phyloP scores from a whole-genome alignment of 768 basidiomycete species.

The Galerina sulciceps region DNA sequence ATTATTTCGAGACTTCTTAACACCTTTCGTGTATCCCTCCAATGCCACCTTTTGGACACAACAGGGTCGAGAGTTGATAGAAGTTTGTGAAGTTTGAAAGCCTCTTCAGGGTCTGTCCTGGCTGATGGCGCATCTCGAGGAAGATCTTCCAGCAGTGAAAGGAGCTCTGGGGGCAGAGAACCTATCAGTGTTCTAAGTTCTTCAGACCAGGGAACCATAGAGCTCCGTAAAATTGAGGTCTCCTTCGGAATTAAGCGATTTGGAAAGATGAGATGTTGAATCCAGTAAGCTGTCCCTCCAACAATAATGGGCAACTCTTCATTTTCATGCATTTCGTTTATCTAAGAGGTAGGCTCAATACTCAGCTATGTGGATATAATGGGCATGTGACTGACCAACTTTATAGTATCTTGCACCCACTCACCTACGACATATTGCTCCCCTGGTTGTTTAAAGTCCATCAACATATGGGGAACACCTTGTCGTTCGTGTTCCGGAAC shows the following conservation, averaged over 20 bases:
- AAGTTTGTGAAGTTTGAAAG: slow-evolving; percentile 69
- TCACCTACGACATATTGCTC: slow-evolving; percentile 87
- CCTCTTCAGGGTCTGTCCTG: slow-evolving; percentile 49
- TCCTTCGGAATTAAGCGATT: slow-evolving; percentile 56
- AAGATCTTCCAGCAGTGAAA: slow-evolving; percentile 55
- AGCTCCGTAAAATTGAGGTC: slow-evolving; percentile 7
- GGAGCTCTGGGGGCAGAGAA: slow-evolving; percentile 50
- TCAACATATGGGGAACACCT: slow-evolving; percentile 86
- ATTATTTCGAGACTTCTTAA: slow-evolving; percentile 78
- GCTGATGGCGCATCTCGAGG: slow-evolving; percentile 67
- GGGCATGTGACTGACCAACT: slow-evolving; percentile 57
- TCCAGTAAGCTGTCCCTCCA: slow-evolving; percentile 97
- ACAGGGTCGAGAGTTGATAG: slow-evolving; percentile 70
- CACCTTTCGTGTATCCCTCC: slow-evolving; percentile 93
- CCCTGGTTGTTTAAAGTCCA: slow-evolving; percentile 86
- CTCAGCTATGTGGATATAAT: background rate
- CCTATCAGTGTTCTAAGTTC: slow-evolving; percentile 45
- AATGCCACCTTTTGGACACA: slow-evolving; percentile 90
- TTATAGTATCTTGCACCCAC: slow-evolving; percentile 85
- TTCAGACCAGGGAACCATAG: slow-evolving; percentile 30
- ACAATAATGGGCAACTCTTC: slow-evolving; percentile 84
- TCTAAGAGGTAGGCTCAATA: slow-evolving; percentile 46
- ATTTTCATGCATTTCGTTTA: slow-evolving; percentile 69
- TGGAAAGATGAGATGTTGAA: slow-evolving; percentile 93
- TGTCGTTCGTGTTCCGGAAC: slow-evolving; percentile 73